Base-by-base conservation (phyloP, 495 filamentous ascomycete genomes). In the Penicillium pancosmium region DNA sequence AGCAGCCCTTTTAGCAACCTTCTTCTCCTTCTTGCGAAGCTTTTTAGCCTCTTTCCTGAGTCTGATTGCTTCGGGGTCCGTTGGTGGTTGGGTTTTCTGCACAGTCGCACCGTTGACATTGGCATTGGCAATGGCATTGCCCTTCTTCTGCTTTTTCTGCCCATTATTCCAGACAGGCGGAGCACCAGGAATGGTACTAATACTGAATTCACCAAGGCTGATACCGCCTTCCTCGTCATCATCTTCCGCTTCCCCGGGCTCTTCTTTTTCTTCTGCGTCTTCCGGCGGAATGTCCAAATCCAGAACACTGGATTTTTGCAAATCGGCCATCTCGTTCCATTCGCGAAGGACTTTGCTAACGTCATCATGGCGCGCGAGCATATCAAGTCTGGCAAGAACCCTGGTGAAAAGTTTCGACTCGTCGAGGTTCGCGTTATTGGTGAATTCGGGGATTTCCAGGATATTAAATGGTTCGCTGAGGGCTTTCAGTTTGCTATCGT, bases 381-480 rank as follows among this genome's bases (percentile, higher is more conserved):
- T 53, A 5, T 75, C 69, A 8, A 80, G 73, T 8, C 59, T 62
- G 10, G 53, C 51, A 23, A 78, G 68, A 9, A 78, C 70, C 19
- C 64, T 71, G 0, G 57, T 52, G 25, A 80, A 75, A 3, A 78
- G 67, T 1, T 9, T 51, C 11, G 68, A 62, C 31, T 78, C 73
- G 43, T 74, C 70, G 11, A 64, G 44, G 21, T 40, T 50, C 0
- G 63, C 60, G 34, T 63, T 52, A 5, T 70, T 72, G 1, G 62
- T 68, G 67, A 93, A 97, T 66, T 94, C 92, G 0, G 91, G 87
- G 35, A 98, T 78, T 59, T 87, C 77, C 11, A 98, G 71, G 19
- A 91, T 82, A 57, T 98, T 98, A 74, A 82, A 85, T 0, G 95
- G 95, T 68, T 98, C 89, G 56, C 82, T 86, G 51, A 80, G 78